Conservation (phyloP, 1,139 yeast genomes). For the Maudiozyma humilis region DNA sequence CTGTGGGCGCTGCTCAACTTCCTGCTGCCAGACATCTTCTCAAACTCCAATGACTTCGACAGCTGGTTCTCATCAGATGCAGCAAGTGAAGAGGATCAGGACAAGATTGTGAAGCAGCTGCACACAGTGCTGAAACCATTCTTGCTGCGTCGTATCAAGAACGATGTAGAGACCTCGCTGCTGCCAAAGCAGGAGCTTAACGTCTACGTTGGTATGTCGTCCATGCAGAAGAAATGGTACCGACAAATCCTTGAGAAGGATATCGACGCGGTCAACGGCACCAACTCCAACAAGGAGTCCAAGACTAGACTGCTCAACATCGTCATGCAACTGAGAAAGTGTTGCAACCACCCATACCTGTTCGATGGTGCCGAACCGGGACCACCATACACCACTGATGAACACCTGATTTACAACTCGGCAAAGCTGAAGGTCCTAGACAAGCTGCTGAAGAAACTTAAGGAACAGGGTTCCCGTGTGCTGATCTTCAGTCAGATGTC, state of each 20-base stretch:
- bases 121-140: slow-evolving; percentile 85
- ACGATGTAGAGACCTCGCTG: slow-evolving; percentile 86
- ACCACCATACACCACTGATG: slow-evolving; percentile 95
- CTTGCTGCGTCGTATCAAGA: slow-evolving; percentile 76
- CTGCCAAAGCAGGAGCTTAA: slow-evolving; percentile 87
- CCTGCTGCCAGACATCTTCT: slow-evolving; percentile 86
- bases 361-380: slow-evolving; percentile 99
- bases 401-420: slow-evolving; percentile 77
- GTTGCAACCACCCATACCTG: slow-evolving; percentile 93
- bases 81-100: slow-evolving; percentile 47
- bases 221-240: slow-evolving; percentile 91
- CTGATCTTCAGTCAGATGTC: slow-evolving; percentile 94
- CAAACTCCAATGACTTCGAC: slow-evolving; percentile 82
- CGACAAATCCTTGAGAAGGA: slow-evolving; percentile 82
- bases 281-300: slow-evolving; percentile 79
- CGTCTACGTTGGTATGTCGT: slow-evolving; percentile 86
- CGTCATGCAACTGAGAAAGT: slow-evolving; percentile 93
- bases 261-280: slow-evolving; percentile 93
- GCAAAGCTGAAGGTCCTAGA: slow-evolving; percentile 89
- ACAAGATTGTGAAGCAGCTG: slow-evolving; percentile 68
- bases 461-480: slow-evolving; percentile 78
- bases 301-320: slow-evolving; percentile 84
- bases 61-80: slow-evolving; percentile 64
- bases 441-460: slow-evolving; percentile 64
- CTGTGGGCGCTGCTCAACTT: slow-evolving; percentile 91